Evolutionary conservation across 2,329 filamentous ascomycete genomes (phyloP).

Genomic region (Phaeosphaeriaceae sp.): DNA sequence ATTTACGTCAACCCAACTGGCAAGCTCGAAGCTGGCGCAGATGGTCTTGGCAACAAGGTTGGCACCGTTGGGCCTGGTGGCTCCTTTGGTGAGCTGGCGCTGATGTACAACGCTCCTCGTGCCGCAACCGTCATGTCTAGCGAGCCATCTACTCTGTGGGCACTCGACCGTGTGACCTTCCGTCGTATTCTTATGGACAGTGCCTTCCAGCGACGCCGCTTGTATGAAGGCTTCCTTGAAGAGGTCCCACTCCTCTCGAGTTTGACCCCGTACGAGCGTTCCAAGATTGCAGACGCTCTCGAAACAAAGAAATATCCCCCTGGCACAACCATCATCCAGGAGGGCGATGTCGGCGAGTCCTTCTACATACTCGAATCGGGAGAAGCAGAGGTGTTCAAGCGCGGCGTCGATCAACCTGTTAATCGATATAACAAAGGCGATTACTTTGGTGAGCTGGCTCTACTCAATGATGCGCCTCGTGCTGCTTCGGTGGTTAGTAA

Average conservation of each 20-base stretch:
- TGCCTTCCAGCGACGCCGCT: conserved; percentile 90
- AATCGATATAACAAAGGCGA: conserved; percentile 89
- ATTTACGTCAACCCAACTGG: conserved; percentile 86
- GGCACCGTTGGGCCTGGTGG: conserved; percentile 83
- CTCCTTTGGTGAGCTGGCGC: conserved; percentile 92
- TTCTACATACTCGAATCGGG: conserved; percentile 92
- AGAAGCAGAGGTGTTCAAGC: conserved; percentile 84
- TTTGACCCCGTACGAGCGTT: conserved; percentile 89
- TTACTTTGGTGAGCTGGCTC: conserved; percentile 94
- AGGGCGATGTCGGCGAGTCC: conserved; percentile 88
- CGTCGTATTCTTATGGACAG: conserved; percentile 98
- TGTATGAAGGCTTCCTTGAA: conserved; percentile 97
- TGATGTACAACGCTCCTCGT: conserved; percentile 98
- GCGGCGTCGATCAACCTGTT: conserved; percentile 71
- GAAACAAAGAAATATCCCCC: conserved; percentile 86
- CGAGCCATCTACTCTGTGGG: conserved; percentile 87
- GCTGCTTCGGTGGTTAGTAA: conserved; percentile 85
- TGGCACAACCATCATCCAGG: conserved; percentile 83
- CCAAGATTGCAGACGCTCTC: conserved; percentile 95
- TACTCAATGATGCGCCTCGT: conserved; percentile 91
- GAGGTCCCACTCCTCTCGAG: conserved; percentile 85
- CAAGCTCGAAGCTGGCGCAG: conserved; percentile 75
- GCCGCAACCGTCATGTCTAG: conserved; percentile 91
- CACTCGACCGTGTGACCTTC: conserved; percentile 93
- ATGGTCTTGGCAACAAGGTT: conserved; percentile 84